Evolutionary conservation across 2,329 filamentous ascomycete species (phyloP).

Genomic region (Fusarium verrucosum): DNA sequence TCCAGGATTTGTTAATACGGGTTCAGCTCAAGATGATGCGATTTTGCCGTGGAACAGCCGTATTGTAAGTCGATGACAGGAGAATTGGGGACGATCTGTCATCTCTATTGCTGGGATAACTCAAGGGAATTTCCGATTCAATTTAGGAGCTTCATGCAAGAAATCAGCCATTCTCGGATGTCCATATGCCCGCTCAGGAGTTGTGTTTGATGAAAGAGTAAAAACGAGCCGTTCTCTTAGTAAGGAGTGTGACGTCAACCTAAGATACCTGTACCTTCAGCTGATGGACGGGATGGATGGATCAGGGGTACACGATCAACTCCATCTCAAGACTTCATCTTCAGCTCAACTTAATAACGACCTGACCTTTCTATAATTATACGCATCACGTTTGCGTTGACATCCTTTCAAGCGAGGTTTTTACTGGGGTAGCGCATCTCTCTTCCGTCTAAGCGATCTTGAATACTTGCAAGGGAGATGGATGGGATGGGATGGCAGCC

Average conservation of each 20-base stretch:
- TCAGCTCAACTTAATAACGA: not conserved
- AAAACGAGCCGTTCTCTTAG: not conserved
- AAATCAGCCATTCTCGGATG: constrained; percentile 4
- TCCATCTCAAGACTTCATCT: not conserved
- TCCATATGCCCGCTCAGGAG: constrained; percentile 4
- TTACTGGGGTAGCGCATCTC: not conserved
- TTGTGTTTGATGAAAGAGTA: constrained; percentile 5
- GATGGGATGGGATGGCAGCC: too few relatives aligned
- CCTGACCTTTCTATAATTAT: not conserved
- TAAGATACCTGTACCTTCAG: too few relatives aligned
- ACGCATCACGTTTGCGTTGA: not conserved
- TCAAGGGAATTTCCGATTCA: not conserved
- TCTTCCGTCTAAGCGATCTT: not conserved
- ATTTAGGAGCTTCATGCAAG: constrained; percentile 8
- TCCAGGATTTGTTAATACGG: not conserved
- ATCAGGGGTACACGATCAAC: not conserved
- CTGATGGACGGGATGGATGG: too few relatives aligned
- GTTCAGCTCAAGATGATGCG: too few relatives aligned
- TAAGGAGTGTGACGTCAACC: constrained; percentile 33
- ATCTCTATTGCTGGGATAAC: not conserved
- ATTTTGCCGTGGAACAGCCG: not conserved
- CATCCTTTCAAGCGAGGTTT: not conserved
- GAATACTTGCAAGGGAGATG: constrained; percentile 18
- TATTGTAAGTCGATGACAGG: not conserved
- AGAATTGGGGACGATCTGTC: not conserved